phyloP scores from a whole-genome alignment of 2,329 filamentous ascomycete genomes.

The Phyllosticta paracitricarpa region DNA sequence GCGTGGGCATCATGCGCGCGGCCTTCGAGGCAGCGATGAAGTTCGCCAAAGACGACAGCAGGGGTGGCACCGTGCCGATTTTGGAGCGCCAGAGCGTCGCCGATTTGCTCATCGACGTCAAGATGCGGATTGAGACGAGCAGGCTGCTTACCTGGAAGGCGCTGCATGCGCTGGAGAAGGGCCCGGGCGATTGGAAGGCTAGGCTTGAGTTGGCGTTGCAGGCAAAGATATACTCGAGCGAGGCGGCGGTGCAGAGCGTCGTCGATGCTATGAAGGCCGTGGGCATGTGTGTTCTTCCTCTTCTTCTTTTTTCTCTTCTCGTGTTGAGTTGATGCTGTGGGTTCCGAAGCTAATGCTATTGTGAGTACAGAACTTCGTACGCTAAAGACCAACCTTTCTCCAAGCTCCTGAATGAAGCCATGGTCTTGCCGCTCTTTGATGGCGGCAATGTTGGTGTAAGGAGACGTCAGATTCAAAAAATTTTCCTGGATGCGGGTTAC shows the following conservation, averaged over 20 bases:
- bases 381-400: slow-evolving; percentile 33
- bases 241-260: slow-evolving; percentile 39
- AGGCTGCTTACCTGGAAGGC: slow-evolving; percentile 45
- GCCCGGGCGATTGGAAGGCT: slow-evolving; percentile 29
- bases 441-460: slow-evolving; percentile 46
- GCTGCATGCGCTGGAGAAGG: slow-evolving; percentile 34
- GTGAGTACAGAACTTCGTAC: slow-evolving; percentile 28
- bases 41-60: slow-evolving; percentile 39
- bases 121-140: slow-evolving; percentile 43
- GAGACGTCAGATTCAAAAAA: slow-evolving; percentile 37
- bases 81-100: slow-evolving; percentile 42
- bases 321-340: not conserved
- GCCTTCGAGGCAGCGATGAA: slow-evolving; percentile 42
- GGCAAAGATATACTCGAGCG: slow-evolving; percentile 44
- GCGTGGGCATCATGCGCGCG: slow-evolving; percentile 43
- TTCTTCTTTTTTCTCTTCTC: not conserved
- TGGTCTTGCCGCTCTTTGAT: slow-evolving; percentile 30
- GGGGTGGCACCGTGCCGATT: slow-evolving; percentile 37
- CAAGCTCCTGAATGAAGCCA: slow-evolving; percentile 16
- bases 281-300: slow-evolving; percentile 35
- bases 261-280: slow-evolving; percentile 43
- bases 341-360: slow-evolving; percentile 9
- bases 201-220: slow-evolving; percentile 38
- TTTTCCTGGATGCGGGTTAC: slow-evolving; percentile 37
- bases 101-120: slow-evolving; percentile 43